A percentile compares a stretch with the other conserved stretches of the same genome.
These are phyloP conservation scores for Kurtzmaniella cleridarum DNA, from an alignment of 805 yeast genomes.

Conservation along the genomic window DNA sequence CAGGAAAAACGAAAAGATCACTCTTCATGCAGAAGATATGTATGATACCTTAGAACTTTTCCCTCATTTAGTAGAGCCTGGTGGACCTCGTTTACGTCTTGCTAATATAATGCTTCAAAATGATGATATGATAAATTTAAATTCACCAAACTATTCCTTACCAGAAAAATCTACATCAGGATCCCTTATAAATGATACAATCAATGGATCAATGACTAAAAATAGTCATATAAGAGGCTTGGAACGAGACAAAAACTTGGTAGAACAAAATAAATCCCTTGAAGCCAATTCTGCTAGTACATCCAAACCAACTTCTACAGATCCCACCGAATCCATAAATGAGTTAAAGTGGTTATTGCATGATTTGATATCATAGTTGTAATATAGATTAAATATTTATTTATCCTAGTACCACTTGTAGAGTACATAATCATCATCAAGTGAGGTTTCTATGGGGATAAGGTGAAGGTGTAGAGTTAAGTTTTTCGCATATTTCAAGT, in stretches of 20 bases:
- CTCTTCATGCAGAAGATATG: conserved; percentile 62
- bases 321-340: conserved; percentile 54
- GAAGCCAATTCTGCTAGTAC: conserved; percentile 5
- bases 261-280: conserved; percentile 5
- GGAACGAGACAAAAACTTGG: not conserved
- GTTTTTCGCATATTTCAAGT: conserved; percentile 1
- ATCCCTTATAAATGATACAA: not conserved
- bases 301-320: conserved; percentile 12
- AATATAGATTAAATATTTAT: conserved; percentile 3
- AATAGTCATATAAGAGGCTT: not conserved
- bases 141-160: conserved; percentile 23
- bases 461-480: not conserved
- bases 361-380: conserved; percentile 49
- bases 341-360: conserved; percentile 69
- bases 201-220: conserved; percentile 1
- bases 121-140: conserved; percentile 40
- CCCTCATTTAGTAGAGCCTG: conserved; percentile 66
- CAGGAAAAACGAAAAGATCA: conserved; percentile 19
- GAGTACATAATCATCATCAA: too few relatives aligned
- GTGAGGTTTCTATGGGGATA: not conserved
- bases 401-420: not conserved
- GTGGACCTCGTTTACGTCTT: conserved; percentile 53
- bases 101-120: conserved; percentile 47
- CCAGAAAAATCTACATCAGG: conserved; percentile 20
- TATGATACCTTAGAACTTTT: conserved; percentile 56